Conservation (phyloP, 441 rosid genomes). For the Pelargonium cotyledonis region DNA sequence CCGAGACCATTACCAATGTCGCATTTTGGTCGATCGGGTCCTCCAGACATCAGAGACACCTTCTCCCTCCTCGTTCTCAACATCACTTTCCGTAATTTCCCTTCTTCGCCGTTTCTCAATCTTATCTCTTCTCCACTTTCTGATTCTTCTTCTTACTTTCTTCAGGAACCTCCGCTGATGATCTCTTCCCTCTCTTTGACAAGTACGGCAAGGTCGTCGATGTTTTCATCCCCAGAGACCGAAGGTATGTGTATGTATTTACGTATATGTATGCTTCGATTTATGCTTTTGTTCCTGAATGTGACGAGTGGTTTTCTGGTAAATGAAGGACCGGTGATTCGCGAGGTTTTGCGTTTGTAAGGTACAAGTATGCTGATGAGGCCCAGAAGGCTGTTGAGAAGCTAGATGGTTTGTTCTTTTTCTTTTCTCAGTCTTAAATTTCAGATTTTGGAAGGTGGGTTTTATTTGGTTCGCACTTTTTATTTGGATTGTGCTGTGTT, state of each 20-base stretch:
- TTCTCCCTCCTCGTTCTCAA: conserved; percentile 95
- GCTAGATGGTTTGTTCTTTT: conserved; percentile 48
- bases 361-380: conserved; percentile 66
- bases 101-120: background rate
- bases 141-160: conserved; percentile 5
- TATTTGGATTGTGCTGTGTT: background rate
- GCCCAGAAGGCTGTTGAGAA: conserved; percentile 70
- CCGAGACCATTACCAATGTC: conserved; percentile 31
- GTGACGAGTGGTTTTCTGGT: background rate
- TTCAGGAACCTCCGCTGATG: conserved; percentile 65
- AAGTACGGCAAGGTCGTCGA: conserved; percentile 77
- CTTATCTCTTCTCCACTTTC: background rate
- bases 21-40: conserved; percentile 95
- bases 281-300: background rate
- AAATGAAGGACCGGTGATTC: conserved; percentile 58
- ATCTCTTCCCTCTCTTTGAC: conserved; percentile 60
- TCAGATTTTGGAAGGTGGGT: background rate
- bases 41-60: conserved; percentile 87
- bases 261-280: background rate
- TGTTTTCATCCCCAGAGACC: conserved; percentile 67
- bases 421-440: background rate
- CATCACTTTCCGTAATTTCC: conserved; percentile 73
- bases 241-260: conserved; percentile 41
- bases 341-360: conserved; percentile 73
- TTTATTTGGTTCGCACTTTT: too few species aligned